These are phyloP conservation scores for Starmerella vitae DNA, from an alignment of 805 yeast genomes.

Conservation along the genomic window DNA sequence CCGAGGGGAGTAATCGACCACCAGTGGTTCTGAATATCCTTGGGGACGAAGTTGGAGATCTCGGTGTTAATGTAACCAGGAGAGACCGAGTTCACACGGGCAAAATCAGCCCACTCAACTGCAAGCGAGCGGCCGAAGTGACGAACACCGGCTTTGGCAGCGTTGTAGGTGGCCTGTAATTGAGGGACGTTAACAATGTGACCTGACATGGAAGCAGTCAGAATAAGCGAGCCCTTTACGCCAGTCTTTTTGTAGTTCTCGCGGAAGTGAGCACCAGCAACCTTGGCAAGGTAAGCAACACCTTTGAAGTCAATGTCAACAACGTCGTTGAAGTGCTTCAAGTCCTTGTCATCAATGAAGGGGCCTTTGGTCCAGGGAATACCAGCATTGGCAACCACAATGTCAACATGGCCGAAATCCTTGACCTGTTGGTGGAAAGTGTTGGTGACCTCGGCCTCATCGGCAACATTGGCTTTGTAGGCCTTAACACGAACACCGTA, in stretches of 20 bases:
- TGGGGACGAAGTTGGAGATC: conserved; percentile 38
- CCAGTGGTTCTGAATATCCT: conserved; percentile 39
- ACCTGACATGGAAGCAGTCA: conserved; percentile 84
- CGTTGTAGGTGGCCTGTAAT: conserved; percentile 72
- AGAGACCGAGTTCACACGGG: conserved; percentile 68
- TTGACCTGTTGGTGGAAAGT: conserved; percentile 38
- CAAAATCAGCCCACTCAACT: conserved; percentile 79
- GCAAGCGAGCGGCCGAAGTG: conserved; percentile 70
- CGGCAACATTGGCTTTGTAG: conserved; percentile 46
- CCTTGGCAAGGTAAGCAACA: conserved; percentile 65
- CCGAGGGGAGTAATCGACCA: conserved; percentile 35
- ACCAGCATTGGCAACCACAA: conserved; percentile 85
- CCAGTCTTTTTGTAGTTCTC: conserved; percentile 31
- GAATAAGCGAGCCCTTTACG: conserved; percentile 61
- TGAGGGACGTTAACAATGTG: conserved; percentile 80
- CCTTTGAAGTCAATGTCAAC: conserved; percentile 68
- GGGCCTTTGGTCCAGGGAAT: conserved; percentile 66
- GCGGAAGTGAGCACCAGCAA: conserved; percentile 58
- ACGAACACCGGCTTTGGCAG: conserved; percentile 71
- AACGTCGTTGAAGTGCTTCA: conserved; percentile 55
- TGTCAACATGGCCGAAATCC: conserved; percentile 71
- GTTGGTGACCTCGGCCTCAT: conserved; percentile 36
- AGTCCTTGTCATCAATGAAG: conserved; percentile 36
- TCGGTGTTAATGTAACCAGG: conserved; percentile 82
- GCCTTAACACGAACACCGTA: conserved; percentile 54